Evolutionary conservation across 2,329 filamentous ascomycete species (phyloP), one percentile per base, ranked within the genome.

Genomic region (Phyllosticta capitalensis): DNA sequence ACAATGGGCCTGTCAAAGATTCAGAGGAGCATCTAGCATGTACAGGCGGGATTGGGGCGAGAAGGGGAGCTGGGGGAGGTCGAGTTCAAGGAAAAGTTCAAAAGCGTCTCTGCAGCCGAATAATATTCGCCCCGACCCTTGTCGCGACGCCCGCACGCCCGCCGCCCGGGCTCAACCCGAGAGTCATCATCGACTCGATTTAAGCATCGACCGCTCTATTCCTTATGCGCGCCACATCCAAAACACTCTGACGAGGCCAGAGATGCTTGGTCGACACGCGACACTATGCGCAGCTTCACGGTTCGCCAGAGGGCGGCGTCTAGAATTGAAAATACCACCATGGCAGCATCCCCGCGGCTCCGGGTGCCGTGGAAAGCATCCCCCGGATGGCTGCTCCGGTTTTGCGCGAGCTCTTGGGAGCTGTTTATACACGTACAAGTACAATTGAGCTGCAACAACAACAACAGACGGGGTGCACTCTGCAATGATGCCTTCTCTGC

Each of bases 1-100:
- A 56, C 54, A 56, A 56, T 60, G 54, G 58, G 50, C 50, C 26
- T 52, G 52, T 17, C 24, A 22, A 30, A 28, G 53, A 51, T 19
- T 22, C 21, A 55, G 19, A 49, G 58, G 58, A 21, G 22, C 58
- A 60, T 60, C 54, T 69, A 68, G 69, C 38, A 69, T 67, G 65
- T 67, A 67, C 69, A 70, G 67, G 54, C 30, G 28, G 58, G 58
- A 38, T 55, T 22, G 58, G 53, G 54, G 22, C 54, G 38, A 45
- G 54, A 56, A 49, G 50, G 45, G 21, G 54, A 50, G 49, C 45
- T 51, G 30, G 21, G 48, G 57, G 24, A 28, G 45, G 30, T 48
- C 22, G 50, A 59, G 56, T 52, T 59, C 56, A 52, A 59, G n/a
- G n/a, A n/a, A 59, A 59, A 59, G 56, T 59, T 59, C 54, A 50